Evolutionary conservation across 2,329 filamentous ascomycete genomes (phyloP), one percentile per base, ranked within the genome.

Genomic region (Chaetomium sp.): DNA sequence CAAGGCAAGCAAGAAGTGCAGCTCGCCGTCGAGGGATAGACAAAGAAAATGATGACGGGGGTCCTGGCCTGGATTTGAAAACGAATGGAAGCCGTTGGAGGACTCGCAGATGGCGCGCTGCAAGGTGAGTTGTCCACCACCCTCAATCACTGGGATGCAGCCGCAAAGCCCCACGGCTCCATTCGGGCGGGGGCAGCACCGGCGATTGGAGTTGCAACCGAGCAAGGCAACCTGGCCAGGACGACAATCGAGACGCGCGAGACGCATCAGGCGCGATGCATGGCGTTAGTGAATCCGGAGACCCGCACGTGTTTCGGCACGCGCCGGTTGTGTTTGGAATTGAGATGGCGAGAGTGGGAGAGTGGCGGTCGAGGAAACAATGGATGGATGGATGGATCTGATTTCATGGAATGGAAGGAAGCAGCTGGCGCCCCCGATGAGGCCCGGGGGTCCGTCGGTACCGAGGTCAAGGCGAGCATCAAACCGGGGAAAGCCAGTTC

Each of bases 71-170:
- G 67, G 51, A 66, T 55, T 50, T 35, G 50, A 53, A 53, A 61
- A 69, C 71, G 73, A 74, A 74, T 73, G 68, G 67, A 71, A 70
- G 72, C 72, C 71, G 74, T 74, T 70, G 73, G 72, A 72, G 70
- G 65, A 23, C 57, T 64, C 74, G 73, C 74, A 74, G 75, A 72
- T 71, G 70, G 71, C 68, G 69, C 69, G 68, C 74, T 77, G 76
- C 76, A 76, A 72, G 75, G 73, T 77, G 75, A 77, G 76, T 77
- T 77, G 76, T 77, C 74, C 74, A 75, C 71, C 69, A 67, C 72
- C 70, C 65, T 70, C 72, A 71, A 67, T 71, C 70, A 63, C 59
- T 63, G 58, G 42, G 65, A 64, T 64, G 64, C 68, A 69, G 62
- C 64, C 62, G 60, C 66, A 49, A 35, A 50, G 64, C 65, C 63